These are phyloP conservation scores for Avena sativa DNA, from an alignment of 176 grass and related monocot genomes.

Conservation along the genomic window DNA sequence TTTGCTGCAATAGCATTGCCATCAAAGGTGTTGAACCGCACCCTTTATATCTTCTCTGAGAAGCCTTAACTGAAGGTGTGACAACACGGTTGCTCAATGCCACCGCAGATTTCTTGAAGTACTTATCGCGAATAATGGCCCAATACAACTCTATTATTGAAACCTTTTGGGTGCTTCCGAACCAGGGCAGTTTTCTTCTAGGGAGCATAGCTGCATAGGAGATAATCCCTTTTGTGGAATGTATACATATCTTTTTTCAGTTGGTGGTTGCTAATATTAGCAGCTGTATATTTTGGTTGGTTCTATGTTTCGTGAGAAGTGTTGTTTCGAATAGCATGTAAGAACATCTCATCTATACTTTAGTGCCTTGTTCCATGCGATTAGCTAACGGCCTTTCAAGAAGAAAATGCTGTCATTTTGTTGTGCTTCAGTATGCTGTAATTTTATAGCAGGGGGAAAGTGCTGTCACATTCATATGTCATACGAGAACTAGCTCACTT, in stretches of 20 bases:
- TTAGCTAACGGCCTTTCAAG: background rate
- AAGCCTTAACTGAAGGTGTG: background rate
- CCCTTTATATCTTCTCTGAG: background rate
- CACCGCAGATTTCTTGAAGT: background rate
- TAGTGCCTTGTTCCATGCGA: background rate
- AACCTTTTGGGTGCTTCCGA: too few relatives aligned
- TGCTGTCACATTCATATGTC: background rate
- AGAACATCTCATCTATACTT: slow-evolving; percentile 6
- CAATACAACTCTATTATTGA: background rate
- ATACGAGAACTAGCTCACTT: background rate
- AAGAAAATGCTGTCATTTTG: background rate
- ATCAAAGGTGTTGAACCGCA: background rate
- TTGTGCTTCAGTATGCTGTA: background rate
- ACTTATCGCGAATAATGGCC: background rate
- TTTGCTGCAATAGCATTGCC: background rate
- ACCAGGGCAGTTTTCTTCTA: background rate
- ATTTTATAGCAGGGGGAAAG: background rate
- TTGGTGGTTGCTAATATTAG: background rate
- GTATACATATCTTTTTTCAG: background rate
- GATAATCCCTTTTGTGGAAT: background rate
- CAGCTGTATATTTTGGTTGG: background rate
- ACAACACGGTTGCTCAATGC: background rate
- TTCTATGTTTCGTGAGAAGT: background rate
- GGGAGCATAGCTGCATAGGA: background rate
- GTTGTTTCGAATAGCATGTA: background rate